phyloP scores from a whole-genome alignment of 371 early-diverging fungal species.

The Mucor racemosus region DNA sequence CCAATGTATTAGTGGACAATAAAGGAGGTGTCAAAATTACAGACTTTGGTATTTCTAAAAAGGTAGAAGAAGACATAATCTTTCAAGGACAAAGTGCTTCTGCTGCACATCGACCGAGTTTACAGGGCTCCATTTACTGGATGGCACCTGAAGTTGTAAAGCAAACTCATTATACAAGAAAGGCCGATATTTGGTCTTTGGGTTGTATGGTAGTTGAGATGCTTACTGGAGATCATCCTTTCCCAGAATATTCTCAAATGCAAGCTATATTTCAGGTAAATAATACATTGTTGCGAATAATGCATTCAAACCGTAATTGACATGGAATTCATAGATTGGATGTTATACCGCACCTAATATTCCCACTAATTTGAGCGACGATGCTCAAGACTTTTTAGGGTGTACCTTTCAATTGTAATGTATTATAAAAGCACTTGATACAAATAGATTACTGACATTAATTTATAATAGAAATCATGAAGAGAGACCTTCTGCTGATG shows the following conservation, averaged over 20 bases:
- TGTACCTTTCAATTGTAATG: conserved; percentile 77
- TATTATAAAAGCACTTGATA: background rate
- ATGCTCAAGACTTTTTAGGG: conserved; percentile 79
- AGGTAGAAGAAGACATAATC: conserved; percentile 71
- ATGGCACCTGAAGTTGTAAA: conserved; percentile 99
- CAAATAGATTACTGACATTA: background rate
- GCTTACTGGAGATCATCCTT: conserved; percentile 95
- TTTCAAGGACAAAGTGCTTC: conserved; percentile 18
- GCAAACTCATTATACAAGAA: conserved; percentile 93
- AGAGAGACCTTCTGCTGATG: conserved; percentile 63
- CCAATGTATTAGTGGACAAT: conserved; percentile 92
- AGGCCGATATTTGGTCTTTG: conserved; percentile 99
- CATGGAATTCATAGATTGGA: conserved; percentile 68
- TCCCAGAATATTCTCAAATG: conserved; percentile 89
- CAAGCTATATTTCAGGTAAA: conserved; percentile 87
- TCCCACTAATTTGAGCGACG: conserved; percentile 72
- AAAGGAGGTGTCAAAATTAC: conserved; percentile 95
- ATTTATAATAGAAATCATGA: conserved; percentile 56
- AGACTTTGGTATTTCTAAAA: conserved; percentile 99
- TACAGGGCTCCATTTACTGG: conserved; percentile 91
- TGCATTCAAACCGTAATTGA: no score
- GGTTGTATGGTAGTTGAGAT: conserved; percentile 97
- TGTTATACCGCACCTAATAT: conserved; percentile 80
- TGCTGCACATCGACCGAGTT: conserved; percentile 68
- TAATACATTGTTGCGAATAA: no score